Conservation (phyloP, 2,329 filamentous ascomycete genomes). For the Karstenula rhodostoma region DNA sequence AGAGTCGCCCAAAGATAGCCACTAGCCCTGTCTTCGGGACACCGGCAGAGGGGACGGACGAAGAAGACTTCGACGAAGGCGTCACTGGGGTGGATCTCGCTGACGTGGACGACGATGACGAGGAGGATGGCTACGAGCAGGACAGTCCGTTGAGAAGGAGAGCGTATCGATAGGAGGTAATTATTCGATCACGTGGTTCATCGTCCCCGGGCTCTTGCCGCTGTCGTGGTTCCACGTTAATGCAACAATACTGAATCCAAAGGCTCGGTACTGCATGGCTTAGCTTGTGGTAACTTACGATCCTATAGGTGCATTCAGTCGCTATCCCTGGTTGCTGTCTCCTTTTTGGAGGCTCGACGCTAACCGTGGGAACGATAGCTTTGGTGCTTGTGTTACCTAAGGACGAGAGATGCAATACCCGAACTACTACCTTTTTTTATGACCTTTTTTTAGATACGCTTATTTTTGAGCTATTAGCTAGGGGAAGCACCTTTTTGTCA, state of each 20-base stretch:
- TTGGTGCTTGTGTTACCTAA: not conserved
- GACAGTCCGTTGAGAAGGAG: conserved; percentile 41
- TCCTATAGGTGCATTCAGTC: not conserved
- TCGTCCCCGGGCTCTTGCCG: not conserved
- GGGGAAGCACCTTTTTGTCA: too few relatives aligned
- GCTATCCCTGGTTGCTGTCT: not conserved
- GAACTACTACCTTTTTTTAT: too few relatives aligned
- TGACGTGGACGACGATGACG: conserved; percentile 40
- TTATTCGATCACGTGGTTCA: not conserved
- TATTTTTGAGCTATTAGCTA: too few relatives aligned
- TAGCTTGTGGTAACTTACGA: not conserved
- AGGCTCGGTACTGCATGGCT: not conserved
- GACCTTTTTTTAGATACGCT: too few relatives aligned
- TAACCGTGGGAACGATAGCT: not conserved
- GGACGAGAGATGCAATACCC: not conserved
- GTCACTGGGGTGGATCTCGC: conserved; percentile 43
- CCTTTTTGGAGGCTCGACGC: not conserved
- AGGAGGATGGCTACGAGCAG: conserved; percentile 28
- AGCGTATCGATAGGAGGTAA: conserved; percentile 16
- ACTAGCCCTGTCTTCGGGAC: conserved; percentile 69
- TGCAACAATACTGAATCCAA: not conserved
- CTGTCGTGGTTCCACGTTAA: not conserved
- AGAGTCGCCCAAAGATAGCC: conserved; percentile 80
- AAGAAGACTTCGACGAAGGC: conserved; percentile 31
- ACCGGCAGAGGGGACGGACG: conserved; percentile 15